Base-by-base conservation (phyloP, 2,329 filamentous ascomycete genomes). In the Xylaria arbuscula region DNA sequence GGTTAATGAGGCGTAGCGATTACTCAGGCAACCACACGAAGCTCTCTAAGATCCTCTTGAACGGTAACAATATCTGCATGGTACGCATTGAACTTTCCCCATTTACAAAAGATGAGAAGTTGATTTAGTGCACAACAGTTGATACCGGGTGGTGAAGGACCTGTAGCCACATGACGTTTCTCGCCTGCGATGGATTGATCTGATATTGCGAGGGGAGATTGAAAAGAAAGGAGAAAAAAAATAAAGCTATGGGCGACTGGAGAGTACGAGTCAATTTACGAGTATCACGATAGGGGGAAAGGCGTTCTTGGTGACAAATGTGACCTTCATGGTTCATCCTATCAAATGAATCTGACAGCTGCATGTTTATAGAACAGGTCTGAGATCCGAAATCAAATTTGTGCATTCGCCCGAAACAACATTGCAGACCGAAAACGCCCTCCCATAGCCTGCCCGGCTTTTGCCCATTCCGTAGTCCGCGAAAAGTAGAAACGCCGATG, bases 41-140 rank as follows among this genome's bases (percentile, higher is more conserved):
- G 81, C 88, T 99, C 48, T 88, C 94, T 60, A 98, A 98, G 86
- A 97, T 99, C 70, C 83, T 99, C 50, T 84, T 99, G 47, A 99
- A 99, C 77, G 96, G 96, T 66, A 99, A 99, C 84, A 98, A 98
- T 78, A 93, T 99, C 72, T 98, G 95, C 92, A 99, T 99, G 96
- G 96, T 97, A 87, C 64, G 86, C 74, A 62, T 42, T 48, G 15
- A 32, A 61, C 6, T n/a, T 22, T 24, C 51, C 38, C 22, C 22
- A 22, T 11, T n/a, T 56, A 9, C 6, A 36, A 10, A 38, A n/a
- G 28, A 28, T 36, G 19, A 42, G 40, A 48, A 59, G 15, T 63
- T 73, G 38, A 73, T 51, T 63, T 68, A n/a, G 28, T 42, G 13
- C 40, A 5, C 17, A 51, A 28, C 71, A 94, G 91, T 85, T 94